Percentiles rank a stretch among this genome's conserved stretches.
These are phyloP conservation scores for Cyamopsis tetragonoloba DNA, from an alignment of 306 rosid genomes.

Conservation along the genomic window DNA sequence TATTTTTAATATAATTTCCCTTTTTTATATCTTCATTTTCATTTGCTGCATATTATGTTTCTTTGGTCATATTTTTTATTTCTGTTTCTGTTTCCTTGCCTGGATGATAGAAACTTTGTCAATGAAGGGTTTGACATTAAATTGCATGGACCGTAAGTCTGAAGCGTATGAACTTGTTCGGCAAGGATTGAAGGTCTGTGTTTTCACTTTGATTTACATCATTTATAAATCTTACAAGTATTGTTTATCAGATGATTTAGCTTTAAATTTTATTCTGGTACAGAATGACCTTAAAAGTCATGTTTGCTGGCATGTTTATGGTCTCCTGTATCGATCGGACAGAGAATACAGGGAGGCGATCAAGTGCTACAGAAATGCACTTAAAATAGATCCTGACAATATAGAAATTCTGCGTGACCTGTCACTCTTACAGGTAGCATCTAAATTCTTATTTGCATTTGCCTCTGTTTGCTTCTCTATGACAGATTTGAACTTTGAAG, in stretches of 20 bases:
- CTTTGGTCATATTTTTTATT: background rate
- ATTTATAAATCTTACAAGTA: conserved; percentile 4
- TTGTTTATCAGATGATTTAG: conserved; percentile 8
- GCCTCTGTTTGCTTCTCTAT: conserved; percentile 14
- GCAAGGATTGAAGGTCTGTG: conserved; percentile 78
- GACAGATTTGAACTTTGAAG: background rate
- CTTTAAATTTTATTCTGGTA: conserved; percentile 33
- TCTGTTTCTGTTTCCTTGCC: conserved; percentile 5
- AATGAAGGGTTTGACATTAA: conserved; percentile 95
- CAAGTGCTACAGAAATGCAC: conserved; percentile 92
- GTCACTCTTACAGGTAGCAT: conserved; percentile 82
- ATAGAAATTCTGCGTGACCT: conserved; percentile 92
- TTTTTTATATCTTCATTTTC: background rate
- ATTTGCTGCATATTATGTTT: background rate
- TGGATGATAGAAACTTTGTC: conserved; percentile 85
- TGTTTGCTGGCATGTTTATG: conserved; percentile 99
- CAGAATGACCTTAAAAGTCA: conserved; percentile 99
- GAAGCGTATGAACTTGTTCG: conserved; percentile 99
- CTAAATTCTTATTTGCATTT: conserved; percentile 1
- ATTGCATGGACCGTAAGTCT: conserved; percentile 97
- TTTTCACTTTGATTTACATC: conserved; percentile 7
- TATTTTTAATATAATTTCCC: background rate
- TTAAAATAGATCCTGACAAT: conserved; percentile 92
- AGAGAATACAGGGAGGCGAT: conserved; percentile 98
- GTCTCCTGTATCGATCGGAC: conserved; percentile 96